These are phyloP conservation scores for Brassica cretica DNA, from an alignment of 345 rosid species.

Conservation along the genomic window DNA sequence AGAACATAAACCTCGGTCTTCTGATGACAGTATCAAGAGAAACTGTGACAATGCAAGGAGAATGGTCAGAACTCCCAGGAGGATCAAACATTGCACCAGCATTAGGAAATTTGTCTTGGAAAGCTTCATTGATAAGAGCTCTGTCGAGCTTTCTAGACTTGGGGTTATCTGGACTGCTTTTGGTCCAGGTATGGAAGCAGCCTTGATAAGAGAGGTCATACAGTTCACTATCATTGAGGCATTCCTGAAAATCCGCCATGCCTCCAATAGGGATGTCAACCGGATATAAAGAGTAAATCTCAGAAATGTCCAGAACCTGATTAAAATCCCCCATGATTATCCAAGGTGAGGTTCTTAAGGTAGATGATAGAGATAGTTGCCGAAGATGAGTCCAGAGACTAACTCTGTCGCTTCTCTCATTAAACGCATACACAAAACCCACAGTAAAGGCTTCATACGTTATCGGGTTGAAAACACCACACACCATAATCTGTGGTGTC, in stretches of 20 bases:
- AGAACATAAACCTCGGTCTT: not conserved
- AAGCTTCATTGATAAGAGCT: not conserved
- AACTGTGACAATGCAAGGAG: not conserved
- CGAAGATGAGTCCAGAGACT: too few species aligned
- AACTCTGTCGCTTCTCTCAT: too few species aligned
- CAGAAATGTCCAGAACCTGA: too few species aligned
- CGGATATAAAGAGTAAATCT: too few species aligned
- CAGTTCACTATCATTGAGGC: not conserved
- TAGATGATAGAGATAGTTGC: too few species aligned
- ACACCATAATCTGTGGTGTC: too few species aligned
- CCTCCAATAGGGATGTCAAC: not conserved
- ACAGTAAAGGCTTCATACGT: too few species aligned
- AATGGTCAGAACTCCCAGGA: not conserved
- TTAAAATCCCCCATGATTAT: too few species aligned
- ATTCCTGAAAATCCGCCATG: not conserved
- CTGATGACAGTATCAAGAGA: not conserved
- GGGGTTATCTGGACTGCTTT: not conserved
- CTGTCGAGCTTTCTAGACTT: not conserved
- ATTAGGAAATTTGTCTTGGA: not conserved
- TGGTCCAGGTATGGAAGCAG: not conserved
- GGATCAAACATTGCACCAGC: not conserved
- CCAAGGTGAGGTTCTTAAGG: too few species aligned
- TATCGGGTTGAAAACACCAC: too few species aligned
- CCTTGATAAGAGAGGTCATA: not conserved
- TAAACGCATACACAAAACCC: too few species aligned